Evolutionary conservation across 495 filamentous ascomycete species (phyloP).

Genomic region (Xylaria acuta): DNA sequence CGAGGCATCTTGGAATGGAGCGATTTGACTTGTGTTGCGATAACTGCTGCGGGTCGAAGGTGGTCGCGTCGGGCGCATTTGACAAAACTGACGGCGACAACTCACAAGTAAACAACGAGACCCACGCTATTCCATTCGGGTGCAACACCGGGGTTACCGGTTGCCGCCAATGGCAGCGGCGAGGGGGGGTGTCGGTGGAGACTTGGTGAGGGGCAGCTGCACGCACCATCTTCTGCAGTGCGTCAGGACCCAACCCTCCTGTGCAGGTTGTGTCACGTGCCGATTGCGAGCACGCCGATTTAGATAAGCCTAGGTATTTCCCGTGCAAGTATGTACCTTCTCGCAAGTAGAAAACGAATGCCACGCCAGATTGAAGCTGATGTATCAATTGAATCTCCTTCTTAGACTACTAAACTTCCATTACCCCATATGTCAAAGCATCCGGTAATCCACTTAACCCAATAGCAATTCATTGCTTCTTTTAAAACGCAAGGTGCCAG

Average conservation of each 20-base stretch:
- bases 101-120: constrained; percentile 41
- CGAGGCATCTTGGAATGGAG: constrained; percentile 68
- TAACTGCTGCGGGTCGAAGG: constrained; percentile 36
- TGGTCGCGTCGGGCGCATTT: constrained; percentile 29
- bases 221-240: neutral
- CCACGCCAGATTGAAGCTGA: neutral
- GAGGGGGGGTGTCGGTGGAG: neutral
- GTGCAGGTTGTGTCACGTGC: constrained; percentile 3
- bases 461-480: neutral
- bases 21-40: constrained; percentile 26
- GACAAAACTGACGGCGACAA: constrained; percentile 1
- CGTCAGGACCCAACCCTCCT: neutral
- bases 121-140: constrained; percentile 28
- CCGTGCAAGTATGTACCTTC: no score
- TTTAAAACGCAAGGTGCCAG: neutral
- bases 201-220: neutral
- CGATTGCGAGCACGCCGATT: neutral
- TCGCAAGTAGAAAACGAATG: no score
- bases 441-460: neutral
- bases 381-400: neutral
- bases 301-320: neutral
- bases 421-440: neutral
- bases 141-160: neutral
- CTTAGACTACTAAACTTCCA: neutral
- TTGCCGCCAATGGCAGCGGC: neutral